Base-by-base conservation (phyloP, 495 filamentous ascomycete genomes). In the Penicillium pulvis region DNA sequence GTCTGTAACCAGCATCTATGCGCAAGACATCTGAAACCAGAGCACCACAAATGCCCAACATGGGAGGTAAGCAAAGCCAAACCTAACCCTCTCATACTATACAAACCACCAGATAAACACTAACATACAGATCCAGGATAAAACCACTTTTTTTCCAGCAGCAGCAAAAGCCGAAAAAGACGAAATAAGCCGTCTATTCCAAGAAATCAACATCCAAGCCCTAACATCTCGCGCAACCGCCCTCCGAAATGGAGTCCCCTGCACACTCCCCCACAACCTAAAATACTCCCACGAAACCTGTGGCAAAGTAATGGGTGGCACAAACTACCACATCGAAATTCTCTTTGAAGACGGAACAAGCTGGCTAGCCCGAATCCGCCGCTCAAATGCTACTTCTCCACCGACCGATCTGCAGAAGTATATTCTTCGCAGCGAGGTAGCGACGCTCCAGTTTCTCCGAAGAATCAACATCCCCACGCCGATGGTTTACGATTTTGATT, bases 1-100 rank as follows among this genome's bases (percentile, higher is more conserved):
- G 66, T 77, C 20, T 75, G 74, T 52, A 51, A 71, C 36, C 65
- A 58, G 28, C 71, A 75, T 65, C 58, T 75, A 35, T 71, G 74
- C 42, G 64, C 59, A 6, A 53, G 59, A 47, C 74, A 75, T 56
- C 55, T 75, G 30, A 48, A 50, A 24, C 35, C 53, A 19, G 35
- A 52, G 36, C 66, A 65, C 47, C 74, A 75, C 51, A 67, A 41
- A 10, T 76, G 72, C 48, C 70, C 71, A 20, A 67, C 58, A 53
- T 75, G 71, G 74, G 65, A 76, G 69, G 71, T 74, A 23, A 59
- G 64, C 65, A 14, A 43, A 64, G 8, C 4, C 30, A 23, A 23
- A 50, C 41, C n/a, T 54, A 23, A 23, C 20, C 2, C 20, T 2
- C 20, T 1, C 20, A 23, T 23, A 23, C 1, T 28, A 26, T 36